A percentile compares a stretch with the other conserved stretches of the same genome.
Conservation (phyloP, 163 green algal genomes). For the Volvox carteri region DNA sequence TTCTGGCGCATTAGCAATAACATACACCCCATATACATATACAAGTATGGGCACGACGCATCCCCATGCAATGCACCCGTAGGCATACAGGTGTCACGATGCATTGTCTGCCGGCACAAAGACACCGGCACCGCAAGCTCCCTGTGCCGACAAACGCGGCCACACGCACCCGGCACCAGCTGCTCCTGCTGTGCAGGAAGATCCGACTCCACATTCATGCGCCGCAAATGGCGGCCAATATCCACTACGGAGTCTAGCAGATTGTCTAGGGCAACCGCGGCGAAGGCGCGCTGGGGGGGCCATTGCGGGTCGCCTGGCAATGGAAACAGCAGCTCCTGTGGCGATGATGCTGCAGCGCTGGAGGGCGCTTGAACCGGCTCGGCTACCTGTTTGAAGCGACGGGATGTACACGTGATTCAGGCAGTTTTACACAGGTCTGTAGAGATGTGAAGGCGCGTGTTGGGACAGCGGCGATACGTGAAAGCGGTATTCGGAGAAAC, state of each 20-base stretch:
- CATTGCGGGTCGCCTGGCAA: conserved; percentile 26
- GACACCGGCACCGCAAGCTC: no score
- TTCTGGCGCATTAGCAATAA: no score
- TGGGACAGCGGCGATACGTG: no score
- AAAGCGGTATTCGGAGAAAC: no score
- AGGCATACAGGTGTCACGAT: no score
- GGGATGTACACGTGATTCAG: neutral
- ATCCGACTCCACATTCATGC: conserved; percentile 6
- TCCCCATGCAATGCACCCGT: no score
- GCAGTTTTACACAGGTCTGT: neutral
- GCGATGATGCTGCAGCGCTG: neutral
- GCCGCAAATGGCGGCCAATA: conserved; percentile 50
- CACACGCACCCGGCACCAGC: conserved; percentile 39
- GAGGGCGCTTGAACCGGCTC: neutral
- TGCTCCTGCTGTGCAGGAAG: neutral
- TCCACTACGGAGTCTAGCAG: conserved; percentile 59
- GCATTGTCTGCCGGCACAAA: no score
- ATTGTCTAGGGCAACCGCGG: conserved; percentile 55
- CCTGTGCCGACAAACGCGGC: no score
- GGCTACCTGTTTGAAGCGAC: neutral
- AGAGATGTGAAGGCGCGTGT: no score
- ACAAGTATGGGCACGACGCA: no score
- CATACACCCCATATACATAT: no score
- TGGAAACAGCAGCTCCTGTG: neutral
- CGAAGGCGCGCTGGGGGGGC: conserved; percentile 44